Conservation (phyloP, 2,329 filamentous ascomycete genomes). For the Knufia fluminis region DNA sequence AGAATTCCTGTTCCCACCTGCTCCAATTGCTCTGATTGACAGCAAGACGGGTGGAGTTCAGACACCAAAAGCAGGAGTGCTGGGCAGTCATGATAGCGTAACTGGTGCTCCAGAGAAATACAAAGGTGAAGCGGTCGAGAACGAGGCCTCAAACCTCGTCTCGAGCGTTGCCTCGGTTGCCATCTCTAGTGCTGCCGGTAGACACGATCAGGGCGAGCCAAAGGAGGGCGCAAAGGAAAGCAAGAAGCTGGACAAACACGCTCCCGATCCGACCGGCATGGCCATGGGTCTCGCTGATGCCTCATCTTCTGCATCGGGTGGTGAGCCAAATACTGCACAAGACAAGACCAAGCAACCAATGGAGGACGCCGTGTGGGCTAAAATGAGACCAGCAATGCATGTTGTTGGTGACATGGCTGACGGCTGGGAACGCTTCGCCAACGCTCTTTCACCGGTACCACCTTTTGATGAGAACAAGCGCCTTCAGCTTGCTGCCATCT, state of each 20-base stretch:
- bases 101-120: constrained; percentile 77
- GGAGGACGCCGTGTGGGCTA: constrained; percentile 65
- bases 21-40: constrained; percentile 64
- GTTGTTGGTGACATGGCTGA: constrained; percentile 51
- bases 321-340: constrained; percentile 42
- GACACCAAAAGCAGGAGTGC: constrained; percentile 64
- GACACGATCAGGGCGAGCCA: constrained; percentile 60
- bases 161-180: constrained; percentile 63
- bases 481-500: constrained; percentile 44
- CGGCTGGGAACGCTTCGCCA: constrained; percentile 53
- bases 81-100: constrained; percentile 66
- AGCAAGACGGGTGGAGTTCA: constrained; percentile 63
- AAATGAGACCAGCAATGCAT: constrained; percentile 66
- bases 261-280: constrained; percentile 53
- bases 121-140: constrained; percentile 73
- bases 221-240: constrained; percentile 27
- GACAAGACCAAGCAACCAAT: constrained; percentile 74
- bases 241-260: constrained; percentile 41
- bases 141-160: constrained; percentile 73
- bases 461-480: constrained; percentile 53
- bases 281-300: constrained; percentile 47
- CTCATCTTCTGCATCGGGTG: constrained; percentile 44
- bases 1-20: constrained; percentile 61
- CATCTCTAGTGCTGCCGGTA: constrained; percentile 65
- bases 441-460: constrained; percentile 52